Percentiles rank a stretch among this genome's conserved stretches.
Evolutionary conservation across 2,329 filamentous ascomycete genomes (phyloP).

Genomic region (Teratosphaeria zuluensis): DNA sequence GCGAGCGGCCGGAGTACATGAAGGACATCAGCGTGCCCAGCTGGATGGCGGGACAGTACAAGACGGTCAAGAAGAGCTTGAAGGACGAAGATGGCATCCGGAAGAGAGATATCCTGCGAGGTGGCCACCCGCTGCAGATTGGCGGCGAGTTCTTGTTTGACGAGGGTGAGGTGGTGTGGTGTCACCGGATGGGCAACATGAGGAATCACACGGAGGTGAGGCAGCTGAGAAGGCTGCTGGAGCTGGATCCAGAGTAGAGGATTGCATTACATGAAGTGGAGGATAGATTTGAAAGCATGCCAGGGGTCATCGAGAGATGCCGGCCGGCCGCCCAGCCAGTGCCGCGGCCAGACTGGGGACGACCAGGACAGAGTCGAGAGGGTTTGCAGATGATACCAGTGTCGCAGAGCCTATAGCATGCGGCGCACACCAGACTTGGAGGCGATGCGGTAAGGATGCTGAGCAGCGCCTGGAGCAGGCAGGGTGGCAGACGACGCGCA

Average conservation of each 20-base stretch:
- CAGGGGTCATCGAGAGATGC: background rate
- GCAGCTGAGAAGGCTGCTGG: slow-evolving; percentile 26
- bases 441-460: background rate
- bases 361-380: no score
- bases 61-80: slow-evolving; percentile 15
- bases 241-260: slow-evolving; percentile 21
- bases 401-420: background rate
- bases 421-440: background rate
- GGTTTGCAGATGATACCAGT: no score
- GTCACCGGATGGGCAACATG: slow-evolving; percentile 32
- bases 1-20: slow-evolving; percentile 27
- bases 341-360: no score
- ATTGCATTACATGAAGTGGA: background rate
- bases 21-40: slow-evolving; percentile 21
- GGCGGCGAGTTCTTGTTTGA: slow-evolving; percentile 34
- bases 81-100: slow-evolving; percentile 22
- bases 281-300: background rate
- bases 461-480: background rate
- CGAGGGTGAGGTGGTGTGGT: slow-evolving; percentile 31
- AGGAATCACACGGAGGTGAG: slow-evolving; percentile 28
- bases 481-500: background rate
- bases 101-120: slow-evolving; percentile 23
- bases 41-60: slow-evolving; percentile 25
- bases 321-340: background rate
- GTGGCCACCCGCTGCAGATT: slow-evolving; percentile 30